Evolutionary conservation across 192 early-diverging fungal genomes (phyloP).

Genomic region (Mortierella antarctica): DNA sequence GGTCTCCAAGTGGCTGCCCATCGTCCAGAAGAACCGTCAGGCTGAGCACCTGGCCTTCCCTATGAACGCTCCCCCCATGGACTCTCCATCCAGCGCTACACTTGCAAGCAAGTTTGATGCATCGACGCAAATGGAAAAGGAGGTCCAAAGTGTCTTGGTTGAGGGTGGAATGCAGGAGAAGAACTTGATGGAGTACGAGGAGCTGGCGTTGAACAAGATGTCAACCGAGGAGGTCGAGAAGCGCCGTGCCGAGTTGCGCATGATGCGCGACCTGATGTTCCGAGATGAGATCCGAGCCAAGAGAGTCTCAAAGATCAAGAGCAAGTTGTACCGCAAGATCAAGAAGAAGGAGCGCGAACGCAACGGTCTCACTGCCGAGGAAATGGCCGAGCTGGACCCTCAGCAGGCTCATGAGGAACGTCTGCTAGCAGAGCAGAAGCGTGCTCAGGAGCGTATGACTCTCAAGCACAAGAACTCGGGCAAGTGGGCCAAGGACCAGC

Average conservation of each 20-base stretch:
- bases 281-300: slow-evolving; percentile 92
- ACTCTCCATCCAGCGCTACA: slow-evolving; percentile 59
- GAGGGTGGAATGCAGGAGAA: slow-evolving; percentile 84
- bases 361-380: slow-evolving; percentile 60
- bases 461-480: slow-evolving; percentile 94
- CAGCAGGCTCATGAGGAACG: slow-evolving; percentile 73
- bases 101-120: slow-evolving; percentile 75
- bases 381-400: slow-evolving; percentile 74
- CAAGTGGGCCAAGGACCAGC: slow-evolving; percentile 94
- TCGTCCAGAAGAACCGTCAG: slow-evolving; percentile 85
- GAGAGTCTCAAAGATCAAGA: slow-evolving; percentile 96
- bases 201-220: slow-evolving; percentile 86
- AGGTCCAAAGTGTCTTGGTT: slow-evolving; percentile 76
- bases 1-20: slow-evolving; percentile 84
- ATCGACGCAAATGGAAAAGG: slow-evolving; percentile 78
- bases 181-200: slow-evolving; percentile 82
- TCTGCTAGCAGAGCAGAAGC: slow-evolving; percentile 76
- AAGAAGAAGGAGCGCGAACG: slow-evolving; percentile 82
- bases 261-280: slow-evolving; percentile 95
- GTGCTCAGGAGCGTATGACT: slow-evolving; percentile 93
- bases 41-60: slow-evolving; percentile 88
- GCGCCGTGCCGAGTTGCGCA: slow-evolving; percentile 81
- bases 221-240: slow-evolving; percentile 83
- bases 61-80: slow-evolving; percentile 51
- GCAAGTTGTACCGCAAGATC: slow-evolving; percentile 93